A percentile compares a stretch with the other conserved stretches of the same genome.
Conservation (phyloP, 192 early-diverging fungal genomes). For the Haplosporangium gracile region DNA sequence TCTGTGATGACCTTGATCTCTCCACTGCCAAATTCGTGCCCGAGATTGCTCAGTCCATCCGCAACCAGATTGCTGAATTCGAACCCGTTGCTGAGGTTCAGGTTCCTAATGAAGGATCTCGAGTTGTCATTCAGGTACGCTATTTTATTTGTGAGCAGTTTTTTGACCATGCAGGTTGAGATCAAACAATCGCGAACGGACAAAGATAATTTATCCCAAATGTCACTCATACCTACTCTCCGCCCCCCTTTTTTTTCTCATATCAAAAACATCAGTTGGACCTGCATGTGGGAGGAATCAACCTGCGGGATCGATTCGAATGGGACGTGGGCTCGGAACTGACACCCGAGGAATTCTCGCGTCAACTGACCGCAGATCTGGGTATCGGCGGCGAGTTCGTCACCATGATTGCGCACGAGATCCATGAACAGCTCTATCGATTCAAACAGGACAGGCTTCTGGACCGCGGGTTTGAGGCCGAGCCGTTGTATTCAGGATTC, state of each 20-base stretch:
- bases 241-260: background rate
- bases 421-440: conserved; percentile 80
- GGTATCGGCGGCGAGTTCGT: conserved; percentile 88
- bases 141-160: background rate
- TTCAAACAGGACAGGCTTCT: conserved; percentile 66
- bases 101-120: conserved; percentile 56
- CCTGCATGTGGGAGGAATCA: conserved; percentile 84
- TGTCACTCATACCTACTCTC: background rate
- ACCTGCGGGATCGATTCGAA: conserved; percentile 91
- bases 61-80: conserved; percentile 72
- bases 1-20: conserved; percentile 84
- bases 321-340: conserved; percentile 85
- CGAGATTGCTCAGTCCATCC: conserved; percentile 69
- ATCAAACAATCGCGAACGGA: background rate
- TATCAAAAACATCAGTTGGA: conserved; percentile 67
- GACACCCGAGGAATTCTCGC: conserved; percentile 81
- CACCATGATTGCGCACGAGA: conserved; percentile 78
- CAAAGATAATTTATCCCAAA: background rate
- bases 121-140: conserved; percentile 66
- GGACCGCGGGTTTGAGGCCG: conserved; percentile 59
- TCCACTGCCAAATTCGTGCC: conserved; percentile 61
- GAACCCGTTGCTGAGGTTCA: conserved; percentile 63
- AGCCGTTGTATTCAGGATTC: conserved; percentile 61
- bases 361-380: conserved; percentile 75
- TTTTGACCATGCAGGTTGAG: background rate